Base-by-base conservation (phyloP, 371 early-diverging fungal genomes). In the Mortierella sp. region DNA sequence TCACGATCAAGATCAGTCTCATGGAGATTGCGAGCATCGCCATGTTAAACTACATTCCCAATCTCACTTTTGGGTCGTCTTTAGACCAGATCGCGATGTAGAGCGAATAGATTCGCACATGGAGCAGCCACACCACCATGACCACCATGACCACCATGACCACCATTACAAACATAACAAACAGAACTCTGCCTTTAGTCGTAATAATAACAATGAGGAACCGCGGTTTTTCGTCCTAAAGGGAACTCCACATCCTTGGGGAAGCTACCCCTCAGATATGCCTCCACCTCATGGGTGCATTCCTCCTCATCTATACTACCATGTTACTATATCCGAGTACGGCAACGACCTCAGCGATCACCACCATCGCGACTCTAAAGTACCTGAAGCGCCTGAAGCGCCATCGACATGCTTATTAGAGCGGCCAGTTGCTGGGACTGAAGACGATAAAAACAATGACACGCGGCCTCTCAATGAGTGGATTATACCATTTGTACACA, bases 221-320 rank as follows among this genome's bases (percentile, higher is more conserved):
- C 24, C 66, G 3, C 15, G 41, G 4, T 53, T 21, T 5, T 71
- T 72, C 32, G 53, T 77, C 47, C 53, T 78, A 5, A 41, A n/a
- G 32, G 79, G 79, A 15, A 57, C 43, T 4, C 79, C 79, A 8
- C 74, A 55, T n/a, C 67, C 65, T 7, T 70, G 70, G 70, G 79
- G 74, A 0, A 55, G 28, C 45, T 79, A 70, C 48, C 79, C 79
- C 3, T 53, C 53, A 0, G 70, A 74, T 16, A 70, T 79, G 43
- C 36, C 62, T 0, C 52, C 65, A 40, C 81, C 81, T 1, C 81
- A 80, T 41, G 81, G 72, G 22, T 80, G 81, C 38, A 57, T 80
- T 22, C 81, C 81, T 8, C 75, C 81, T 6, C 75, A 69, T 38
- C 69, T 80, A 8, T 80, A 80, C 47, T 80, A 80, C 7, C 40